These are phyloP conservation scores for Auricularia cornea DNA, from an alignment of 768 basidiomycete species.

Conservation along the genomic window DNA sequence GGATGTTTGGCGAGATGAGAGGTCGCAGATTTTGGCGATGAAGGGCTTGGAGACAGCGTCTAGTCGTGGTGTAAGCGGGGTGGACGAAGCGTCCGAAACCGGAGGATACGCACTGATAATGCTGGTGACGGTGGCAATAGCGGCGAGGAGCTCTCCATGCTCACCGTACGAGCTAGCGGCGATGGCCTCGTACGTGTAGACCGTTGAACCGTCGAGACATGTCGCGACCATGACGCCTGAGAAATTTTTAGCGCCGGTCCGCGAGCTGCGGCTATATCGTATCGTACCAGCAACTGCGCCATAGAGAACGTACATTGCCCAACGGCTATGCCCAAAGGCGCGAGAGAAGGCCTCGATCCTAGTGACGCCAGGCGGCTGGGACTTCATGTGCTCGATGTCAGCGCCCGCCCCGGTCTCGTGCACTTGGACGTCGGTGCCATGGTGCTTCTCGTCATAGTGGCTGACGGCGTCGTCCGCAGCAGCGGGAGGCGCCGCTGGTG, in stretches of 20 bases:
- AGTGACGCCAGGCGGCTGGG: neutral
- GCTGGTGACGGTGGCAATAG: neutral
- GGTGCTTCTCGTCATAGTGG: too few relatives aligned
- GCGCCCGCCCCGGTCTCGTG: neutral
- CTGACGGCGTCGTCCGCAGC: too few relatives aligned
- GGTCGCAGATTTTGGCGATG: constrained; percentile 47
- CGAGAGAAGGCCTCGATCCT: neutral
- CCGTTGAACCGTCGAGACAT: neutral
- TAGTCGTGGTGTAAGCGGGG: neutral
- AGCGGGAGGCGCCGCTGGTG: too few relatives aligned
- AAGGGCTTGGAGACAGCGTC: constrained; percentile 33
- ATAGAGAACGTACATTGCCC: neutral
- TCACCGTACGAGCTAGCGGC: neutral
- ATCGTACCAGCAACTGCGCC: neutral
- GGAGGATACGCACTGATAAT: neutral
- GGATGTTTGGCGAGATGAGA: constrained; percentile 40
- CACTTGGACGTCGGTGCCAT: too few relatives aligned
- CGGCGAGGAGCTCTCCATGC: neutral
- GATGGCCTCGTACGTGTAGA: neutral
- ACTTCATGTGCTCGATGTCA: neutral
- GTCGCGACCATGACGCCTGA: neutral
- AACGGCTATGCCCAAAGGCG: neutral
- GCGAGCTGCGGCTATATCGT: neutral
- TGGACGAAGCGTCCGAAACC: neutral
- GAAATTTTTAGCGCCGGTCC: neutral